Evolutionary conservation across 2,329 filamentous ascomycete species (phyloP).

Genomic region (Rachicladosporium sp.): DNA sequence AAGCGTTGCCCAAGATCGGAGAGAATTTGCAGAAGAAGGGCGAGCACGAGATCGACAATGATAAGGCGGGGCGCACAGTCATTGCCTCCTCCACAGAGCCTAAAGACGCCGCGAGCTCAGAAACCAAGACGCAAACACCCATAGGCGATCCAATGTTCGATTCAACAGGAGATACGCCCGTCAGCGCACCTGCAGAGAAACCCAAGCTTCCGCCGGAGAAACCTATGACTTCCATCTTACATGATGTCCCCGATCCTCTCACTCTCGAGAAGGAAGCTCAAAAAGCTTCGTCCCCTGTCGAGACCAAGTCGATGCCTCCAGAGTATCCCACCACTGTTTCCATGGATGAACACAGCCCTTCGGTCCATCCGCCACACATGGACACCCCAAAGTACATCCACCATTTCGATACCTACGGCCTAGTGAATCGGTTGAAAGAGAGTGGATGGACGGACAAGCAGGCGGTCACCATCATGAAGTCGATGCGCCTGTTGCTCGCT

Average conservation of each 20-base stretch:
- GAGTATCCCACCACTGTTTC: conserved; percentile 18
- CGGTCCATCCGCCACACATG: conserved; percentile 42
- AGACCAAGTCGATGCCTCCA: conserved; percentile 12
- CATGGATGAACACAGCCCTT: conserved; percentile 37
- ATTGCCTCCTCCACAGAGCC: no score
- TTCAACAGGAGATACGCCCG: conserved; percentile 5
- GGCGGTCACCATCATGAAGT: conserved; percentile 83
- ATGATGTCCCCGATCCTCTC: conserved; percentile 16
- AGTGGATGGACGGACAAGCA: conserved; percentile 64
- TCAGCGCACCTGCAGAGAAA: conserved; percentile 4
- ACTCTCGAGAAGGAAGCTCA: conserved; percentile 11
- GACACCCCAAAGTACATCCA: conserved; percentile 73
- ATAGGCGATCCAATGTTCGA: conserved; percentile 14
- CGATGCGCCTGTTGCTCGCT: conserved; percentile 62
- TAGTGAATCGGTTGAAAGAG: conserved; percentile 65
- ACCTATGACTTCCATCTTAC: conserved; percentile 17
- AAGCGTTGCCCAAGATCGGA: conserved; percentile 19
- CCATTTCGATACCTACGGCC: conserved; percentile 88
- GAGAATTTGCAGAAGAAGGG: conserved; percentile 18
- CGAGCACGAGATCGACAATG: conserved; percentile 14
- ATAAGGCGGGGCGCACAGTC: conserved; percentile 5
- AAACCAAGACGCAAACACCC: background rate
- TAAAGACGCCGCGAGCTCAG: no score
- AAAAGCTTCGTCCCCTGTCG: conserved; percentile 13
- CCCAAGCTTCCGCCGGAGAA: conserved; percentile 12